Percentiles rank a stretch among this genome's conserved stretches.
phyloP scores from a whole-genome alignment of 2,329 filamentous ascomycete genomes.

The Xylaria multiplex region DNA sequence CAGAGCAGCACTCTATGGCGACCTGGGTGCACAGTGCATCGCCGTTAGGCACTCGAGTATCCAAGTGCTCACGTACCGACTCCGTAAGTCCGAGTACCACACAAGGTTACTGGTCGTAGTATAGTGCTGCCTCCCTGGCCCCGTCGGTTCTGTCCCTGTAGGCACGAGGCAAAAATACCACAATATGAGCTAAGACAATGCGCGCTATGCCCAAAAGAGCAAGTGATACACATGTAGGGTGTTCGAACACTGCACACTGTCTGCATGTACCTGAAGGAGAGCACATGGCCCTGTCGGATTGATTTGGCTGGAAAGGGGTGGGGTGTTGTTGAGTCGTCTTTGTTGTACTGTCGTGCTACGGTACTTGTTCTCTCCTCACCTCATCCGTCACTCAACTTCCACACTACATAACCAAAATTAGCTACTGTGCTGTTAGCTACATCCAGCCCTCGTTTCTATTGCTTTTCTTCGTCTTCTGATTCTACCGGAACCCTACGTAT shows the following conservation, averaged over 20 bases:
- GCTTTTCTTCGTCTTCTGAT: conserved; percentile 12
- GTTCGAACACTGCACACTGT: conserved; percentile 30
- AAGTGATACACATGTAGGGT: conserved; percentile 29
- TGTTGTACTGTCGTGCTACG: conserved; percentile 19
- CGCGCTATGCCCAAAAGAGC: conserved; percentile 31
- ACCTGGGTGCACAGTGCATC: no score
- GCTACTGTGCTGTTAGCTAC: conserved; percentile 3
- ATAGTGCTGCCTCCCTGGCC: background rate
- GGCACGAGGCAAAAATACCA: conserved; percentile 30
- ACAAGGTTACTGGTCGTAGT: conserved; percentile 2
- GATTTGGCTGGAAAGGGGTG: conserved; percentile 29
- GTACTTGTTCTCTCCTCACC: conserved; percentile 27
- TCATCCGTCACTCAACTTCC: conserved; percentile 24
- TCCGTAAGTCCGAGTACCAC: conserved; percentile 27
- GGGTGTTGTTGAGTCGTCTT: conserved; percentile 19
- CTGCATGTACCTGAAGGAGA: conserved; percentile 33
- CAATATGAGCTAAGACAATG: conserved; percentile 25
- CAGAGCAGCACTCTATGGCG: no score
- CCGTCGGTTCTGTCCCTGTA: conserved; percentile 10
- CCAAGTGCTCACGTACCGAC: background rate
- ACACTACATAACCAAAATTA: conserved; percentile 19
- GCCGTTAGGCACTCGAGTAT: background rate
- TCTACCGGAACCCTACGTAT: background rate
- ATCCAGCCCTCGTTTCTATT: conserved; percentile 10
- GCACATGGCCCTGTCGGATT: conserved; percentile 36